Conservation (phyloP, 2,329 filamentous ascomycete genomes). For the Neopestalotiopsis sp. region DNA sequence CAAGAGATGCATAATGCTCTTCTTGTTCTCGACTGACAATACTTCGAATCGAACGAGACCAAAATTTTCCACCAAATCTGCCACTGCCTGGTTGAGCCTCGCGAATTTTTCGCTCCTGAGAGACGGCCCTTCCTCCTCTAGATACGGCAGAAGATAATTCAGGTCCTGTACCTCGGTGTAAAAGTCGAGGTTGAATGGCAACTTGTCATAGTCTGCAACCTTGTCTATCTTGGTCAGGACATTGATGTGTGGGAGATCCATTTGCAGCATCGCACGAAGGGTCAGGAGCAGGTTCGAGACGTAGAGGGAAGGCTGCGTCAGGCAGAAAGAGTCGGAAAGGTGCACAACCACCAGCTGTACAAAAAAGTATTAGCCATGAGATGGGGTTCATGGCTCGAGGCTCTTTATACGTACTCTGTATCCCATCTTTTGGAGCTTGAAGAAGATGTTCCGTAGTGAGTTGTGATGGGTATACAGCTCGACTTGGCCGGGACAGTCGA, state of each 20-base stretch:
- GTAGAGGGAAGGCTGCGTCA: conserved; percentile 92
- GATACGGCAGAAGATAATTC: conserved; percentile 78
- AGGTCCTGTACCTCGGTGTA: conserved; percentile 98
- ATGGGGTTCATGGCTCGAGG: background rate
- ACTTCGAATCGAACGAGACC: conserved; percentile 91
- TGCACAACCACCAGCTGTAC: conserved; percentile 87
- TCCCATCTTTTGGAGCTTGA: conserved; percentile 85
- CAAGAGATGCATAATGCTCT: conserved; percentile 92
- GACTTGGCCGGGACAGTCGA: conserved; percentile 96
- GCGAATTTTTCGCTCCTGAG: conserved; percentile 78
- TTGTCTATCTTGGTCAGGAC: conserved; percentile 99
- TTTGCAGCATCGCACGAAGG: conserved; percentile 95
- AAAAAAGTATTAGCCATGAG: conserved; percentile 32
- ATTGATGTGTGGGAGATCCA: conserved; percentile 95
- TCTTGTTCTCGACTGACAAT: conserved; percentile 93
- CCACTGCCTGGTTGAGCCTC: conserved; percentile 84
- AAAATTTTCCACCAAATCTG: conserved; percentile 87
- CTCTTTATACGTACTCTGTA: conserved; percentile 74
- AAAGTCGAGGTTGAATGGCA: conserved; percentile 95
- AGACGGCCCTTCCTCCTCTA: conserved; percentile 78
- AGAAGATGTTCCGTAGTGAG: conserved; percentile 90
- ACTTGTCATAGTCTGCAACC: conserved; percentile 78
- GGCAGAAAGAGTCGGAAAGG: conserved; percentile 90
- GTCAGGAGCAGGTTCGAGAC: conserved; percentile 93
- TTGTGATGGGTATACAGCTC: conserved; percentile 97